Base-by-base conservation (phyloP, 805 yeast species). In the Komagataella ulmi region DNA sequence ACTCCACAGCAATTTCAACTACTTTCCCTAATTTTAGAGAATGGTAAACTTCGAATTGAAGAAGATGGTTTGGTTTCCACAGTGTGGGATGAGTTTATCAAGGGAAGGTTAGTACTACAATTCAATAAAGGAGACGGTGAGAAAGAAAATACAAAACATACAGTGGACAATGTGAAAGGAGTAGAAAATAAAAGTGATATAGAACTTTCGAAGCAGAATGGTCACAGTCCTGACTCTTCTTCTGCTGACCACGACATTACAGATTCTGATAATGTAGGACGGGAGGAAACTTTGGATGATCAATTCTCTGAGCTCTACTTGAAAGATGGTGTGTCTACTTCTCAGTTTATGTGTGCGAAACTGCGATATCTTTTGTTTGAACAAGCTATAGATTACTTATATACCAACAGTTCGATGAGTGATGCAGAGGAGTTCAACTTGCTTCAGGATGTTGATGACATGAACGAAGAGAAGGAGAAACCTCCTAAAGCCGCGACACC, bases 361-460 rank as follows among this genome's bases (percentile, higher is more conserved):
- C 65, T 84, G 19, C 69, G 91, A 55, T 84, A 83, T 57, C 72
- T 84, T 10, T 66, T 85, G 21, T 85, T 87, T 79, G 90, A 85
- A 58, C 80, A 77, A 60, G 89, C 84, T 18, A 72, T 80, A 7
- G 83, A 80, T 59, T 67, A 61, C 55, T 70, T 64, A 56, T 74
- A 67, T 54, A 54, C 53, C 44, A 58, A 49, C 59, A 54, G 23
- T 64, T 50, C 46, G 54, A 51, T 24, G 57, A 55, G 7, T 19
- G 24, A 3, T 44, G 51, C 14, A 50, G 12, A 51, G 3, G 53
- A 54, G n/a, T 55, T 51, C 30, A 55, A 54, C 24, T 56, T 51
- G 6, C 58, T 63, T 45, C 55, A 57, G 6, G 23, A 51, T 3
- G 48, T 61, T 5, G 67, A 57, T 8, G 71, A 65, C 10, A 70